Evolutionary conservation across 2,329 filamentous ascomycete species (phyloP), one percentile per base, ranked within the genome.

Genomic region (Fusarium odoratissimum): DNA sequence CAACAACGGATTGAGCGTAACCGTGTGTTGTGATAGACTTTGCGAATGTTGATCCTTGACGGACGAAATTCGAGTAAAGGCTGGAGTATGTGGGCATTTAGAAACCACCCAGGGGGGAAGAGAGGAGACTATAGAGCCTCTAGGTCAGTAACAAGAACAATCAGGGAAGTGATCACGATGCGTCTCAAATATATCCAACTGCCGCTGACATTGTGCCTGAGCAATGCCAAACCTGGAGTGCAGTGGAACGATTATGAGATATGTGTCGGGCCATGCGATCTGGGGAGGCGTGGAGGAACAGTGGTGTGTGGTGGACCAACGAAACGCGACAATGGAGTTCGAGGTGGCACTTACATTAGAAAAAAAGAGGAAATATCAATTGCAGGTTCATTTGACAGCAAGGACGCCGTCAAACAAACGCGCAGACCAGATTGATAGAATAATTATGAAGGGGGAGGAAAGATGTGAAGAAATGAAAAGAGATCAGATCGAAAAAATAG

Each of bases 351-450:
- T 85, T 89, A 94, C 92, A 86, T 86, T 86, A 83, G 88, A 87
- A 86, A 86, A 88, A 84, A 86, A 84, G 83, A 85, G 81, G 82
- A 86, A 44, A 85, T 81, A 84, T 85, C 85, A 84, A 86, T 86
- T 95, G 94, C 95, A 98, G 94, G 94, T 96, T 97, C 95, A 97
- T 97, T 94, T 95, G 94, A 97, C 94, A 95, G 94, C 92, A 82
- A 75, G 77, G 71, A 81, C 85, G 91, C 91, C 93, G 93, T 88
- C 94, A 96, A 97, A 92, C 87, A 94, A 97, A 91, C 94, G 94
- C 94, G 94, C 94, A 83, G 83, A 79, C 75, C 78, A 78, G 74
- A 74, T 76, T 73, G 71, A 71, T 71, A 69, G 67, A 57, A 67
- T 49, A 69, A 73, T 77, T 56, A 44, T 77, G 64, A 72, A 64